Evolutionary conservation across 2,329 filamentous ascomycete species (phyloP).

Genomic region (Tolypocladium endophyticum): DNA sequence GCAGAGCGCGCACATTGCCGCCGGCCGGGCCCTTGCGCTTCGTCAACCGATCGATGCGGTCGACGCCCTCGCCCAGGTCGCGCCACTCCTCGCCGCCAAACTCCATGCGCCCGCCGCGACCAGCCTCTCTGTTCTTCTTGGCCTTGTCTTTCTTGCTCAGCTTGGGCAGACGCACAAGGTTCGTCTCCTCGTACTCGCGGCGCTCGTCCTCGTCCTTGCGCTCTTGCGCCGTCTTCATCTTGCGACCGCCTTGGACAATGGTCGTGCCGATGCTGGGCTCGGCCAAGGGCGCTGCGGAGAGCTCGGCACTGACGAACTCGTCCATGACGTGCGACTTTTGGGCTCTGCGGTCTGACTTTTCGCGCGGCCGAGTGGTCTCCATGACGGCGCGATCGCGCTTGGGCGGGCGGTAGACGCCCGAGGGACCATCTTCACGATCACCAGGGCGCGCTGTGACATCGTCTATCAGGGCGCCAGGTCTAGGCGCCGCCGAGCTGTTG

Average conservation of each 20-base stretch:
- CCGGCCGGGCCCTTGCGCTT: slow-evolving; percentile 50
- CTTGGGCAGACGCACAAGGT: slow-evolving; percentile 79
- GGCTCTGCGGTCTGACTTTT: slow-evolving; percentile 50
- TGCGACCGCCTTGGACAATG: slow-evolving; percentile 68
- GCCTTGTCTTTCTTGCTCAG: slow-evolving; percentile 78
- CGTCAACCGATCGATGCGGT: slow-evolving; percentile 77
- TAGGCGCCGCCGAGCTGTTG: slow-evolving; percentile 18
- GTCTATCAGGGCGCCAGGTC: slow-evolving; percentile 20
- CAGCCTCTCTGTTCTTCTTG: slow-evolving; percentile 47
- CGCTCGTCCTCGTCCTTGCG: slow-evolving; percentile 69
- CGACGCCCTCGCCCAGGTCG: slow-evolving; percentile 71
- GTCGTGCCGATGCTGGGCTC: slow-evolving; percentile 89
- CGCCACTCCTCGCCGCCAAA: slow-evolving; percentile 91
- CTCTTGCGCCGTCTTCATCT: slow-evolving; percentile 67
- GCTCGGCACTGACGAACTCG: slow-evolving; percentile 79
- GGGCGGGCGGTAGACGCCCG: slow-evolving; percentile 80
- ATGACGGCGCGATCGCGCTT: slow-evolving; percentile 80
- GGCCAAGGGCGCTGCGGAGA: slow-evolving; percentile 70
- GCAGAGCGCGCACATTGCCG: slow-evolving; percentile 45
- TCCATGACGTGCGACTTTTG: slow-evolving; percentile 78
- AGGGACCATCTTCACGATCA: slow-evolving; percentile 24
- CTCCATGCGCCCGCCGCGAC: slow-evolving; percentile 47
- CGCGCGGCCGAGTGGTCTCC: slow-evolving; percentile 54
- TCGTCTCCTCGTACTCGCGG: slow-evolving; percentile 79
- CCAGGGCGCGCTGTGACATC: slow-evolving; percentile 18